Conservation (phyloP, 345 rosid genomes). For the Moricandia arvensis region DNA sequence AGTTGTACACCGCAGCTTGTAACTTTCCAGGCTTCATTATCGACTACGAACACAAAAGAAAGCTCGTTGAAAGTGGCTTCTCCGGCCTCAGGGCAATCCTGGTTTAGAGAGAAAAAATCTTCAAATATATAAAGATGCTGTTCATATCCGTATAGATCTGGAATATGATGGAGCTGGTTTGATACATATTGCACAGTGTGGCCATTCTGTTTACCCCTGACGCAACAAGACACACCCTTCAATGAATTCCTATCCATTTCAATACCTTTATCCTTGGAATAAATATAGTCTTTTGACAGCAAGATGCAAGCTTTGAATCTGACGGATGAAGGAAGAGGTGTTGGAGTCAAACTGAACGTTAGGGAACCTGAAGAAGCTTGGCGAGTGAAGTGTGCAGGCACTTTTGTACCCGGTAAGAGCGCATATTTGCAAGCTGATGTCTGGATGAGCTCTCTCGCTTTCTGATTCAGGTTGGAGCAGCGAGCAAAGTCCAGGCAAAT, state of each 20-base stretch:
- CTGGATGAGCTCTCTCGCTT: background rate
- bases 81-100: background rate
- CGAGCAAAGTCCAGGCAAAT: background rate
- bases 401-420: background rate
- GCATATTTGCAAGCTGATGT: background rate
- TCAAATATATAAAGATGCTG: background rate
- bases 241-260: background rate
- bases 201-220: background rate
- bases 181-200: background rate
- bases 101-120: background rate
- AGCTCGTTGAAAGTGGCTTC: background rate
- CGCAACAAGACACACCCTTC: background rate
- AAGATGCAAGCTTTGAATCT: background rate
- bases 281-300: background rate
- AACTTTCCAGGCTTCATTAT: background rate
- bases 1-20: background rate
- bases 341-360: background rate
- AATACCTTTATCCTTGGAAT: too few relatives aligned
- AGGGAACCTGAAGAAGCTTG: background rate
- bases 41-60: background rate
- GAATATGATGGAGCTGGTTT: background rate
- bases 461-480: background rate
- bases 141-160: background rate
- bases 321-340: background rate
- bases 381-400: background rate